Evolutionary conservation across 305 asterid genomes (phyloP).

Genomic region (Fraxinus nigra): DNA sequence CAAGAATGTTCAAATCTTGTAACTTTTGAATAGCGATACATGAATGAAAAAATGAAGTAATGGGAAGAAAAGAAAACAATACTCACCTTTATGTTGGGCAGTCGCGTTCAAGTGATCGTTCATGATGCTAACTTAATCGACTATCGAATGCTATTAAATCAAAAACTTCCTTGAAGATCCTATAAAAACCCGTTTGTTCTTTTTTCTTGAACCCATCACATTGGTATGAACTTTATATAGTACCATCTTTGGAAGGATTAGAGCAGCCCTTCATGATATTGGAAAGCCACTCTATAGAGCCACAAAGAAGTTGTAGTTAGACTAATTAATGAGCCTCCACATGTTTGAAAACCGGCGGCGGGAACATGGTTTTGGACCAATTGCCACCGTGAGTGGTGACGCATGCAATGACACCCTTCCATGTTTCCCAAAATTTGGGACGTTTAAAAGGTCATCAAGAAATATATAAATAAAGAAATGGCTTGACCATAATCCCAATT

Average conservation of each 20-base stretch:
- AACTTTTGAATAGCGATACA: not conserved
- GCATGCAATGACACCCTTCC: not conserved
- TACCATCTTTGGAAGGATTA: not conserved
- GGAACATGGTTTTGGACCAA: slow-evolving; percentile 23
- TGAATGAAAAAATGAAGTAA: not conserved
- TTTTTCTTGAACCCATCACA: not conserved
- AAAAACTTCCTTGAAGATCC: not conserved
- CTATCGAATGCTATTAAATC: not conserved
- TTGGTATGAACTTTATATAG: slow-evolving; percentile 19
- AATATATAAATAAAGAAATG: not conserved
- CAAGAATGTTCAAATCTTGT: not conserved
- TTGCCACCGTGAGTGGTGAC: not conserved
- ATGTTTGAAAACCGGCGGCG: slow-evolving; percentile 18
- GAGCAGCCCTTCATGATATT: slow-evolving; percentile 19
- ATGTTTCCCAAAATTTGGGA: not conserved
- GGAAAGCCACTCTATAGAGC: slow-evolving; percentile 10
- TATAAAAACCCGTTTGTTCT: not conserved
- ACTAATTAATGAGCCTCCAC: not conserved
- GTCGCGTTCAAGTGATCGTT: not conserved
- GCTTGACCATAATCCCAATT: not conserved
- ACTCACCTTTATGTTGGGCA: slow-evolving; percentile 29
- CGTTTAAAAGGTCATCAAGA: not conserved
- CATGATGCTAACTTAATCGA: slow-evolving; percentile 3
- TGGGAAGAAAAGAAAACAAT: not conserved
- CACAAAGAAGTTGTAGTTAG: not conserved